Evolutionary conservation across 2,329 filamentous ascomycete species (phyloP), one percentile per base, ranked within the genome.

Genomic region (Diplodia mutila): DNA sequence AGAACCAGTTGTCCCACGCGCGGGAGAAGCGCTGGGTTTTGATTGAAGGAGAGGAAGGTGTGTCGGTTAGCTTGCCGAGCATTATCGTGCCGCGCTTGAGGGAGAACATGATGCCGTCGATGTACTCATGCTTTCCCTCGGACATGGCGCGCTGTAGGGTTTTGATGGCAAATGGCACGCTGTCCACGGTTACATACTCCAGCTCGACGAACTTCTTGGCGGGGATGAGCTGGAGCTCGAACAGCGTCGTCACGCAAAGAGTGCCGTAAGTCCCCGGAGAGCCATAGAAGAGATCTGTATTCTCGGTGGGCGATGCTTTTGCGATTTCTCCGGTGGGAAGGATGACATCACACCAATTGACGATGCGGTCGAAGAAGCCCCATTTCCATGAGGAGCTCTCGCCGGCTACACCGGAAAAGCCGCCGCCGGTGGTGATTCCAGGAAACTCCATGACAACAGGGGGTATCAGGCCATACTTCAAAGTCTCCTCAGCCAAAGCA

Each of bases 371-470:
- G 73, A 91, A 91, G 69, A 89, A 86, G 0, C 90, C 89, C 72
- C 89, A 83, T 14, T 83, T 84, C 75, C 90, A 91, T 0, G 86
- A 89, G 69, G 85, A 87, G 74, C 87, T 90, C 74, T 91, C 89
- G 2, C 88, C 89, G 0, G 86, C 85, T 0, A 88, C 90, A 1
- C 89, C 89, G 0, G 87, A 84, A 73, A 89, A 91, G 0, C 87
- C 88, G 2, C 89, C 89, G 16, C 89, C 89, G 0, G 85, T 86
- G 0, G 89, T 91, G 69, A 91, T 91, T 0, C 88, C 88, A 0
- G 89, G 89, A 61, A 91, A 89, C 72, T 91, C 89, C 86, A 91
- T 90, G 4, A 91, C 88, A 0, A 91, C 88, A 0, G 85, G 85
- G 0, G 85, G 89, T 0, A 91, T 77, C 0, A 91, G 78, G 0